Base-by-base conservation (phyloP, 371 early-diverging fungal genomes). In the Basidiobolus meristosporus region DNA sequence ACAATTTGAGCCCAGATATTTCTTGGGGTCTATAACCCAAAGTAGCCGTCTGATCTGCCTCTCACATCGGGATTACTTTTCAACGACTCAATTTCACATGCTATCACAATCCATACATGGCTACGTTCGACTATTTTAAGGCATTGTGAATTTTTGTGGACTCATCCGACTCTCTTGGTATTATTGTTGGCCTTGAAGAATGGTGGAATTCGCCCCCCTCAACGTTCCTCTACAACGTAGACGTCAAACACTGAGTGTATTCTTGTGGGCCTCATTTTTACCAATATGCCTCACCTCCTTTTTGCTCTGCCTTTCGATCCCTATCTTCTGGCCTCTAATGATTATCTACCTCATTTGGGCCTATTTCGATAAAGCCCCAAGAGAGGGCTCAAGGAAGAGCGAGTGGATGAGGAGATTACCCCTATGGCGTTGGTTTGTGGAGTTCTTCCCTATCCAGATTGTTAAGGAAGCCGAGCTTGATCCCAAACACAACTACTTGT, bases 401-500 rank as follows among this genome's bases (percentile, higher is more conserved):
- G 52, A 69, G 36, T 67, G 67, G 62, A 50, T 73, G 21, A 64
- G 84, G 10, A 43, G 45, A 5, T 43, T 64, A 28, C 11, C 41
- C 5, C 12, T 73, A 14, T 89, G 89, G 89, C 63, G 45, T 28
- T 73, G 77, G 53, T 68, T 82, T 52, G 69, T 70, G 2, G 74
- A 71, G 17, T 91, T 77, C 45, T 91, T 84, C 44, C 87, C 87
- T 4, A 67, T 73, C 34, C 57, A 54, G 6, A 16, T 38, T 6
- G 7, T 30, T 14, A 7, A 14, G 63, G 73, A 70, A 52, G 54
- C 44, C 4, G 77, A 79, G 9, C 50, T 86, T 40, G 80, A 82
- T 47, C 78, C 82, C 1, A 47, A 53, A 5, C 63, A 65, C 35
- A 82, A 75, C 46, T 82, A 82, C 38, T 59, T 82, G 16, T 70